A percentile compares a stretch with the other conserved stretches of the same genome.
Conservation (phyloP, 495 filamentous ascomycete genomes). For the Saxophila tyrrhenica region DNA sequence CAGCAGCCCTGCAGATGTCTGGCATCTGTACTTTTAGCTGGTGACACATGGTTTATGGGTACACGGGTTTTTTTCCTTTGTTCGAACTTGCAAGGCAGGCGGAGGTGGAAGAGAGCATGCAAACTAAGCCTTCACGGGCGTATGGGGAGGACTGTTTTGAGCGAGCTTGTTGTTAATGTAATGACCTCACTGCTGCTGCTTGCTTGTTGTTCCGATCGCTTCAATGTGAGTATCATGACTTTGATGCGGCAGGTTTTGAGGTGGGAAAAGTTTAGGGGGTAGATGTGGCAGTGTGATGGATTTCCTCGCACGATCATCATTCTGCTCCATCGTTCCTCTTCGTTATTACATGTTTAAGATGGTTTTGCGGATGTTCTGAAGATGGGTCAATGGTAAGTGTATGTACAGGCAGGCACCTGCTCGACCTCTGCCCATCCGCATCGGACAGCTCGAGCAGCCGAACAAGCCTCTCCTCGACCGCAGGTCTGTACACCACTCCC, state of each 20-base stretch:
- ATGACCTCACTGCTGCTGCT: neutral
- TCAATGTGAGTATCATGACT: neutral
- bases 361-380: too few relatives aligned
- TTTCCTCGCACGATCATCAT: too few relatives aligned
- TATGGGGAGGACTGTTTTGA: neutral
- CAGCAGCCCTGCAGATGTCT: constrained; percentile 12
- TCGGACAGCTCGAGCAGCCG: too few relatives aligned
- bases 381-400: too few relatives aligned
- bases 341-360: too few relatives aligned
- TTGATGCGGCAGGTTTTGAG: neutral
- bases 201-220: neutral
- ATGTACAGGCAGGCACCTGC: too few relatives aligned
- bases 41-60: constrained; percentile 9
- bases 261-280: neutral
- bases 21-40: constrained; percentile 13
- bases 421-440: too few relatives aligned
- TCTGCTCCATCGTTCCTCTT: too few relatives aligned
- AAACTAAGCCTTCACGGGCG: constrained; percentile 11
- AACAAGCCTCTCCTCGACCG: too few relatives aligned
- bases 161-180: neutral
- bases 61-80: constrained; percentile 2
- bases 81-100: neutral
- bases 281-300: neutral
- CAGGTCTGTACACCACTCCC: neutral
- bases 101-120: neutral